Evolutionary conservation across 1,139 yeast genomes (phyloP), one percentile per base, ranked within the genome.

Genomic region (Zygoascus sp.): DNA sequence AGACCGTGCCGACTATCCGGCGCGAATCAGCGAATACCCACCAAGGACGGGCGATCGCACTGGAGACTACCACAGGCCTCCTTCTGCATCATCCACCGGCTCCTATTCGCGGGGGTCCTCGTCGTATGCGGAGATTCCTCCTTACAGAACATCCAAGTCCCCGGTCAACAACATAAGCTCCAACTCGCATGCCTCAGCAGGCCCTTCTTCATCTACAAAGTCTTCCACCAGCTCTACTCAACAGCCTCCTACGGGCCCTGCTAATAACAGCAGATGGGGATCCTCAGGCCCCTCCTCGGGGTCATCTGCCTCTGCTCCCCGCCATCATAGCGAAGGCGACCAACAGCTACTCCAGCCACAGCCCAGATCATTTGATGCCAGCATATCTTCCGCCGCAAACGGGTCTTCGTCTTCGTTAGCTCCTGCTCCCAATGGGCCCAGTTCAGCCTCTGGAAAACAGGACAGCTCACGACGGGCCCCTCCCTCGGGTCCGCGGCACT

Each of bases 401-500:
- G 34, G 34, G 5, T 30, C 16, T 30, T 9, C 34, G 5, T 2
- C 28, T 25, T 25, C 28, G 9, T 25, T n/a, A 7, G 8, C 28
- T 9, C 21, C 20, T 6, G 21, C 36, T 8, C 36, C 36, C 9
- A 16, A 21, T 32, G 36, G 36, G 10, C 36, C 36, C 36, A 32
- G 22, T 35, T 13, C 39, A 6, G 16, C 17, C 5, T 13, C 34
- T 15, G 15, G 15, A 5, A 30, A 5, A 4, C 34, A 9, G 13
- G 25, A 19, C 20, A 27, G 27, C 16, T 3, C 25, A 20, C 19
- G 39, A 21, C 25, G 42, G 17, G 36, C 42, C 3, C 46, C 45
- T 11, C 53, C 51, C n/a, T 38, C 53, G 2, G 53, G 51, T 7
- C 49, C 49, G 2, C 23, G 54, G 39, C 47, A 49, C 36, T 48